Conservation (phyloP, 1,139 yeast species). For the Cylindricascospora bacillispora region DNA sequence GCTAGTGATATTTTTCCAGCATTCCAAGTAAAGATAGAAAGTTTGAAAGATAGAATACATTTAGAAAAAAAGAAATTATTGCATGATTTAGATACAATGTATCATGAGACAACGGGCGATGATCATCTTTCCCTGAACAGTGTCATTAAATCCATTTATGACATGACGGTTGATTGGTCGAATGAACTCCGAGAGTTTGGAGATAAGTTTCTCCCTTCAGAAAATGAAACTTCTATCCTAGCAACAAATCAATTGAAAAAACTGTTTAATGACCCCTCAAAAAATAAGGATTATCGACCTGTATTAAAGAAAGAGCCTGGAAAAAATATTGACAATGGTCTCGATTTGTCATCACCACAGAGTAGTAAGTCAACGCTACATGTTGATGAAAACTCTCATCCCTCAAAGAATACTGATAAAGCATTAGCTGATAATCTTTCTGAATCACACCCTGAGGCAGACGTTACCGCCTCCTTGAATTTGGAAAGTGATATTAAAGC, state of each 20-base stretch:
- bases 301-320: no score
- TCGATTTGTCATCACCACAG: no score
- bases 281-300: no score
- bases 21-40: conserved; percentile 47
- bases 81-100: conserved; percentile 39
- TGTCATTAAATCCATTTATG: conserved; percentile 61
- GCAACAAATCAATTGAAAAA: conserved; percentile 81
- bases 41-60: conserved; percentile 41
- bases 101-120: conserved; percentile 44
- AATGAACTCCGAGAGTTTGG: conserved; percentile 75
- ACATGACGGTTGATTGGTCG: conserved; percentile 82
- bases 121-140: conserved; percentile 60
- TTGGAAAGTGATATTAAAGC: no score
- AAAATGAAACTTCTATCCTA: conserved; percentile 81
- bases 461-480: no score
- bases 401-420: no score
- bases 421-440: no score
- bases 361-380: no score
- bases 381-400: no score
- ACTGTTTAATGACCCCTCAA: conserved; percentile 47
- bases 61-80: conserved; percentile 39
- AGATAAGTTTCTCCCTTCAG: conserved; percentile 69
- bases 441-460: no score
- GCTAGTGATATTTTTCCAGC: conserved; percentile 59
- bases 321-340: no score